Evolutionary conservation across 2,329 filamentous ascomycete species (phyloP).

Genomic region (Delphinella strobiligena): DNA sequence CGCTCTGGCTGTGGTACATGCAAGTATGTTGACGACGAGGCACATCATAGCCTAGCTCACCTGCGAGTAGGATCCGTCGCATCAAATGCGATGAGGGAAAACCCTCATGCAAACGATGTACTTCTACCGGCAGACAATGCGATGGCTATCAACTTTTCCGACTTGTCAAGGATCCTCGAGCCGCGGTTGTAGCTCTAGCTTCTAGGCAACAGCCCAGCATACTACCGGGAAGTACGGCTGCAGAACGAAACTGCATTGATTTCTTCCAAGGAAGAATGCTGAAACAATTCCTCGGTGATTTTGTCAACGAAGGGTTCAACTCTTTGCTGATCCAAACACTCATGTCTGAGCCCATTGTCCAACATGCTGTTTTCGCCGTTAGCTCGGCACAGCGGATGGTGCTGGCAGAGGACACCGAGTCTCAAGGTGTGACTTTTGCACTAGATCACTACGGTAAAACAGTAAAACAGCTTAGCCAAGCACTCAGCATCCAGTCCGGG

Average conservation of each 20-base stretch:
- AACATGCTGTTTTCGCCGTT: background rate
- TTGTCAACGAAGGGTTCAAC: background rate
- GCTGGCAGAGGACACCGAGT: background rate
- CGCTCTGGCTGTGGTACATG: background rate
- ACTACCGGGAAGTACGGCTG: background rate
- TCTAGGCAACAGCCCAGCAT: background rate
- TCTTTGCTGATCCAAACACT: background rate
- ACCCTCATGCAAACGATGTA: conserved; percentile 41
- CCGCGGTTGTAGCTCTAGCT: background rate
- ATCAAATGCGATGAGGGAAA: conserved; percentile 47
- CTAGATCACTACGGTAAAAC: background rate
- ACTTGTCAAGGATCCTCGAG: background rate
- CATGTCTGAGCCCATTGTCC: background rate
- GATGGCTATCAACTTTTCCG: conserved; percentile 35
- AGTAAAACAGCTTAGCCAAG: background rate
- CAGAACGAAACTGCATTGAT: background rate
- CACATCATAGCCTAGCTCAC: background rate
- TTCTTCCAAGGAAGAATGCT: background rate
- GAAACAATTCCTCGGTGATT: background rate
- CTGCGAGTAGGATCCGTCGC: background rate
- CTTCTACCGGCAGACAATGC: conserved; percentile 43
- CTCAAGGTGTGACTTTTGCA: background rate
- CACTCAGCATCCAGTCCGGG: background rate
- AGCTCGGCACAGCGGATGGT: background rate
- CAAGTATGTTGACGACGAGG: background rate